Evolutionary conservation across 164 flowering plant genomes (phyloP), one percentile per base, ranked within the genome.

Genomic region (Vitis riparia): DNA sequence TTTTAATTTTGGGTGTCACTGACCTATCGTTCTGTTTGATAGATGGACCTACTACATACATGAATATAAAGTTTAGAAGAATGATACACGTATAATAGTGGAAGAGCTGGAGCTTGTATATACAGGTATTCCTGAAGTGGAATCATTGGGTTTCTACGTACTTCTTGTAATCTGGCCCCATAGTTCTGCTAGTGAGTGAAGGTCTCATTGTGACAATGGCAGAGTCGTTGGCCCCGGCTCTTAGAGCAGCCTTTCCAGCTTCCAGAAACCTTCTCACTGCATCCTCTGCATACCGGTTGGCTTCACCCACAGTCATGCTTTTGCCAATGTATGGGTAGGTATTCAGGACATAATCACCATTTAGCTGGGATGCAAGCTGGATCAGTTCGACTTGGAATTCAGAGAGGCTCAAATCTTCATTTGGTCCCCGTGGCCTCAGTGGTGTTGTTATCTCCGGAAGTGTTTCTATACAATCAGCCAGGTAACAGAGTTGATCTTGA

Each of bases 121-220:
- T 56, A 59, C 67, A 68, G 10, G 8, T 14, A 19, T 2, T 1
- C 14, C 1, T 10, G 15, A 32, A 51, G 64, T 14, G 12, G 53
- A 51, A 62, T 79, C 68, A 81, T 19, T 74, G 69, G 59, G 72
- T 47, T 51, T 75, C 59, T 15, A 62, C 11, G 13, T 62, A 71
- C 23, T 64, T 50, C 37, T 53, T 65, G 16, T 53, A 55, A 47
- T 63, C 78, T 29, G 75, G 75, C 29, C 59, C 64, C 10, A 75
- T 23, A 1, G 71, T 66, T 70, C 97, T 76, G 81, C 89, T 95
- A 1, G 97, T 89, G 57, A 95, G 93, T 30, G 99, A 85, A 51
- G 98, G 96, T 68, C 91, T 88, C 99, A 93, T 95, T 3, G 90
- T 90, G 9, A 93, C 93, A 66, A 93, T 83, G n/a, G 90, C 87